Evolutionary conservation across 2,329 filamentous ascomycete genomes (phyloP).

Genomic region (Penicillium sp.): DNA sequence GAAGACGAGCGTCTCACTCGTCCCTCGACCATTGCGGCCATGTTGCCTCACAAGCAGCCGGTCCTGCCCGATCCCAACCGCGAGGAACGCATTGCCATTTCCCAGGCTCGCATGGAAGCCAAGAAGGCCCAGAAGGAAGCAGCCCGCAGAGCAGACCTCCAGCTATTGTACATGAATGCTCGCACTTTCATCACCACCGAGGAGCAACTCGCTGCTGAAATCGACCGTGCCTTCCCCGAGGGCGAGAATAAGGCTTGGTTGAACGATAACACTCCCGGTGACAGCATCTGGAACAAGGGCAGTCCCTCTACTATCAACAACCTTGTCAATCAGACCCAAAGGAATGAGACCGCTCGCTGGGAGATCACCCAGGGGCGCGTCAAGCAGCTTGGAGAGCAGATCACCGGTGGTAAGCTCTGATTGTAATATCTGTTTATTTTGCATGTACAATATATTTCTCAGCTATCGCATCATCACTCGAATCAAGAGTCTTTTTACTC

Average conservation of each 20-base stretch:
- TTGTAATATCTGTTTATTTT: slow-evolving; percentile 5
- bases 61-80: slow-evolving; percentile 65
- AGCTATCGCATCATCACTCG: slow-evolving; percentile 19
- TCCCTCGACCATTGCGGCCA: slow-evolving; percentile 61
- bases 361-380: slow-evolving; percentile 58
- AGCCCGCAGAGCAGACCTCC: slow-evolving; percentile 69
- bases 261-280: slow-evolving; percentile 44
- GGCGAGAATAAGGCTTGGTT: slow-evolving; percentile 49
- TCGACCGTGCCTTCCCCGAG: slow-evolving; percentile 75
- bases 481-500: slow-evolving; percentile 1
- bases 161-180: slow-evolving; percentile 88
- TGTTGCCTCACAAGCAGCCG: slow-evolving; percentile 50
- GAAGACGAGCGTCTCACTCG: slow-evolving; percentile 77
- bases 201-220: slow-evolving; percentile 69
- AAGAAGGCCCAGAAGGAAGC: slow-evolving; percentile 57
- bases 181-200: slow-evolving; percentile 84
- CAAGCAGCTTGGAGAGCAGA: slow-evolving; percentile 65
- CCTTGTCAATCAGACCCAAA: slow-evolving; percentile 33
- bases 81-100: slow-evolving; percentile 55
- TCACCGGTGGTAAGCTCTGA: slow-evolving; percentile 67
- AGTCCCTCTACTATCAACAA: slow-evolving; percentile 44
- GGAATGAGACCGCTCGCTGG: slow-evolving; percentile 38
- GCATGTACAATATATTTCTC: slow-evolving; percentile 29
- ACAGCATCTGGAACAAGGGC: slow-evolving; percentile 56
- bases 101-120: slow-evolving; percentile 41